Conservation (phyloP, 2,329 filamentous ascomycete genomes). For the Trichophyton schoenleinii region DNA sequence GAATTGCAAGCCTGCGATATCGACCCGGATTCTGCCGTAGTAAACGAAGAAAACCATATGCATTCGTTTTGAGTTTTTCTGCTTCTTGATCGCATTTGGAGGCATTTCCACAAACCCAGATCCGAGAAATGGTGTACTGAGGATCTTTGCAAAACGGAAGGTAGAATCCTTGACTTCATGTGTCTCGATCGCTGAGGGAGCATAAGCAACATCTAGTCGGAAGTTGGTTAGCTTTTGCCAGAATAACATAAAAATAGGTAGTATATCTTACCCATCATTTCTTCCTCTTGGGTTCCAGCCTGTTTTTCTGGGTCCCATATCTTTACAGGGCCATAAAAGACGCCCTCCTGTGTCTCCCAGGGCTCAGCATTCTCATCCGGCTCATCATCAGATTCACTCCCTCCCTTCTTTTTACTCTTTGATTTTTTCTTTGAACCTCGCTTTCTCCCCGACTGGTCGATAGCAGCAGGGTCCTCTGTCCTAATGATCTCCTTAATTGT, state of each 20-base stretch:
- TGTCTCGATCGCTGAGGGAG: slow-evolving; percentile 44
- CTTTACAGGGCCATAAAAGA: slow-evolving; percentile 33
- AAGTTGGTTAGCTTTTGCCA: not conserved
- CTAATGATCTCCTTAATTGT: slow-evolving; percentile 68
- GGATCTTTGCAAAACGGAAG: slow-evolving; percentile 81
- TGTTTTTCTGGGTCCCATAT: slow-evolving; percentile 33
- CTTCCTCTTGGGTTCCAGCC: slow-evolving; percentile 27
- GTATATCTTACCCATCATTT: slow-evolving; percentile 26
- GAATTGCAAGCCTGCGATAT: slow-evolving; percentile 48
- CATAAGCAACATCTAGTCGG: slow-evolving; percentile 46
- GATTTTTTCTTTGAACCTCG: slow-evolving; percentile 26
- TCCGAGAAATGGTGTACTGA: slow-evolving; percentile 74
- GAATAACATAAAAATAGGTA: not conserved
- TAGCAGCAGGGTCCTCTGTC: slow-evolving; percentile 49
- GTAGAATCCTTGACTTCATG: slow-evolving; percentile 50
- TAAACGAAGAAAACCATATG: slow-evolving; percentile 94
- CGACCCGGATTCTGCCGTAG: slow-evolving; percentile 67
- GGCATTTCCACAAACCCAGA: slow-evolving; percentile 82
- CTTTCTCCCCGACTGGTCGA: slow-evolving; percentile 22
- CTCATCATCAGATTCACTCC: slow-evolving; percentile 30
- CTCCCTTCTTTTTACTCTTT: slow-evolving; percentile 25
- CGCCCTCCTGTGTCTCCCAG: slow-evolving; percentile 32
- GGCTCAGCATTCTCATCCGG: slow-evolving; percentile 29
- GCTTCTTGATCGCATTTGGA: slow-evolving; percentile 67
- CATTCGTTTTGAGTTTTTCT: slow-evolving; percentile 90